A percentile compares a stretch with the other conserved stretches of the same genome.
phyloP scores from a whole-genome alignment of 495 filamentous ascomycete species.

The Daldinia bambusicola region DNA sequence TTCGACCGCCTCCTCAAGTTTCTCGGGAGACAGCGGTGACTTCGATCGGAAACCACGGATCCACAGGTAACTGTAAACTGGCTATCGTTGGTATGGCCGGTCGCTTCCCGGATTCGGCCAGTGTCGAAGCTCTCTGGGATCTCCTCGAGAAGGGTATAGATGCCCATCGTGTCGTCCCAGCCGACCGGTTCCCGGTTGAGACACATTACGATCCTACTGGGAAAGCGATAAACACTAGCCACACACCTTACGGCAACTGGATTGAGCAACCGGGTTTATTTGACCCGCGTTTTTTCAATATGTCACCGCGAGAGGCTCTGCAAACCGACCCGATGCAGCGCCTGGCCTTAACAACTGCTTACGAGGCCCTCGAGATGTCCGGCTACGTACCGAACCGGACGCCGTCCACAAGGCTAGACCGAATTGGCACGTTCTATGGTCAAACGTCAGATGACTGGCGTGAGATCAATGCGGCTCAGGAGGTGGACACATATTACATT shows the following conservation, averaged over 20 bases:
- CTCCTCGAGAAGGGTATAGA: slow-evolving; percentile 73
- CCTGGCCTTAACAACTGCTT: slow-evolving; percentile 82
- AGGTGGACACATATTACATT: slow-evolving; percentile 94
- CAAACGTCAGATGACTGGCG: slow-evolving; percentile 93
- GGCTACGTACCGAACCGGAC: slow-evolving; percentile 89
- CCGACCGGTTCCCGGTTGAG: slow-evolving; percentile 81
- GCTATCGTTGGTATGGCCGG: slow-evolving; percentile 84
- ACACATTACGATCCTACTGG: slow-evolving; percentile 81
- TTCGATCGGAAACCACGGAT: slow-evolving; percentile 57
- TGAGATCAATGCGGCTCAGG: slow-evolving; percentile 89
- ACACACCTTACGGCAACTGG: slow-evolving; percentile 89
- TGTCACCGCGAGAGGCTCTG: slow-evolving; percentile 90
- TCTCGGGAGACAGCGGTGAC: slow-evolving; percentile 47
- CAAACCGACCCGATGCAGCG: slow-evolving; percentile 93
- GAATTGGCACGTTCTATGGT: slow-evolving; percentile 92
- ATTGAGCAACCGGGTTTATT: slow-evolving; percentile 87
- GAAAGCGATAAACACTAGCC: slow-evolving; percentile 79
- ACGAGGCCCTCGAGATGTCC: slow-evolving; percentile 91
- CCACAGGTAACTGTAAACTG: slow-evolving; percentile 57
- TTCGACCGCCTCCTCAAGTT: slow-evolving; percentile 50
- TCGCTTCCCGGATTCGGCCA: slow-evolving; percentile 75
- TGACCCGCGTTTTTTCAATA: slow-evolving; percentile 92
- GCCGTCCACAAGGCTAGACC: slow-evolving; percentile 81
- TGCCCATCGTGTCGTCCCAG: slow-evolving; percentile 69
- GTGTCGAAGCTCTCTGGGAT: slow-evolving; percentile 75